phyloP scores from a whole-genome alignment of 2,329 filamentous ascomycete species.

The Ophidiomyces ophidiicola region DNA sequence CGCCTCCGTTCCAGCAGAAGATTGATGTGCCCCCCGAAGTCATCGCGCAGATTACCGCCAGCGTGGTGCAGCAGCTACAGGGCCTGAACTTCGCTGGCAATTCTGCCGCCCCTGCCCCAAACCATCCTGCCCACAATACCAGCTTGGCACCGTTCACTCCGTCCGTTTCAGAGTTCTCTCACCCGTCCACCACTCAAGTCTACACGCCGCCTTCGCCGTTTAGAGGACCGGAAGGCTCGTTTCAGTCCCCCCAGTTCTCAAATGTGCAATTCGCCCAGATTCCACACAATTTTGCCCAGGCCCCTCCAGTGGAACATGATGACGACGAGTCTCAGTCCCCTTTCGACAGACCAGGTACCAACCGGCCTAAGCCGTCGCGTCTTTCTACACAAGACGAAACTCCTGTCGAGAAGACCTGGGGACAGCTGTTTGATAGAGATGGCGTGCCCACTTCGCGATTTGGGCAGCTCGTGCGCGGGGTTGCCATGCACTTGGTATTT shows the following conservation, averaged over 20 bases:
- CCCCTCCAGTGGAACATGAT: slow-evolving; percentile 4
- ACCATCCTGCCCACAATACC: slow-evolving; percentile 24
- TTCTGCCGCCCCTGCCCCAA: slow-evolving; percentile 25
- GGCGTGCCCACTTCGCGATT: slow-evolving; percentile 57
- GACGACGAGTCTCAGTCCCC: slow-evolving; percentile 28
- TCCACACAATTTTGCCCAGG: slow-evolving; percentile 15
- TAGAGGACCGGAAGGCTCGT: slow-evolving; percentile 16
- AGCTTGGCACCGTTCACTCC: slow-evolving; percentile 24
- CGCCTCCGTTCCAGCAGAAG: slow-evolving; percentile 4
- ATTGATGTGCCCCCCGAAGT: slow-evolving; percentile 23
- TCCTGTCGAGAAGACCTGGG: slow-evolving; percentile 62
- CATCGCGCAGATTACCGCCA: slow-evolving; percentile 24
- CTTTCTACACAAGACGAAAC: slow-evolving; percentile 40
- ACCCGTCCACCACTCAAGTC: slow-evolving; percentile 20
- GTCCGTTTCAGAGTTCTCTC: slow-evolving; percentile 23
- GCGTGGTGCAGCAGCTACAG: slow-evolving; percentile 41
- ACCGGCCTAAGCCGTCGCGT: slow-evolving; percentile 29
- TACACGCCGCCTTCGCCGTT: slow-evolving; percentile 47
- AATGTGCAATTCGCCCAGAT: slow-evolving; percentile 19
- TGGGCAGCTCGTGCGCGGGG: slow-evolving; percentile 57
- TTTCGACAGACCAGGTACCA: slow-evolving; percentile 26
- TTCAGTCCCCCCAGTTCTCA: slow-evolving; percentile 18
- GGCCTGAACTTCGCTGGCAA: slow-evolving; percentile 30
- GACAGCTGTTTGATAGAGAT: slow-evolving; percentile 55
- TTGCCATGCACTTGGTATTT: slow-evolving; percentile 59